These are phyloP conservation scores for Scutellaria minor DNA, from an alignment of 257 asterid genomes.

Conservation along the genomic window DNA sequence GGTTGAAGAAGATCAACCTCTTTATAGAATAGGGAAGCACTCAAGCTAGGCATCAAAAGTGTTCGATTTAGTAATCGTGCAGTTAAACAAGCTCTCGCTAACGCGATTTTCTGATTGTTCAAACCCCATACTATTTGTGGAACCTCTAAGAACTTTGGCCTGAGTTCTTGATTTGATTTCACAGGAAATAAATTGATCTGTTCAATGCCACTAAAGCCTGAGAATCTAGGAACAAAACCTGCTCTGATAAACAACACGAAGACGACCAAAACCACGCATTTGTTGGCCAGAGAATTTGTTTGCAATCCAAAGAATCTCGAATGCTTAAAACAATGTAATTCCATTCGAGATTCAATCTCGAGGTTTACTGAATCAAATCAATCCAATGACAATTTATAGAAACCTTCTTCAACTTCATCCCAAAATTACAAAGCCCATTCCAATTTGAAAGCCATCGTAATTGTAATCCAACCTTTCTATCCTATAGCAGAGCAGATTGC, in stretches of 20 bases:
- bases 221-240: conserved; percentile 46
- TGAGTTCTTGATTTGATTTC: conserved; percentile 8
- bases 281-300: conserved; percentile 60
- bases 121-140: conserved; percentile 93
- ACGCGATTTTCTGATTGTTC: conserved; percentile 86
- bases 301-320: conserved; percentile 59
- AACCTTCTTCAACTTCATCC: conserved; percentile 14
- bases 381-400: conserved; percentile 2
- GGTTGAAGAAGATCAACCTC: conserved; percentile 77
- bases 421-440: conserved; percentile 15
- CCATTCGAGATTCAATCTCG: conserved; percentile 53
- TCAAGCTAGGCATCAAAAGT: conserved; percentile 82
- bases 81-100: conserved; percentile 86
- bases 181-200: conserved; percentile 38
- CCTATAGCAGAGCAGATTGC: conserved; percentile 28
- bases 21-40: conserved; percentile 91
- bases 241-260: conserved; percentile 56
- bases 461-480: neutral
- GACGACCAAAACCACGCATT: conserved; percentile 52
- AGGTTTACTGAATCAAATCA: conserved; percentile 28
- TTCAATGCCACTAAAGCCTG: conserved; percentile 40
- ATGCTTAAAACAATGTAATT: conserved; percentile 50
- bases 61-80: conserved; percentile 79
- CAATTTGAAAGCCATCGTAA: neutral
- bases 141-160: conserved; percentile 64